Conservation (phyloP, 2,329 filamentous ascomycete genomes). For the Clarireedia monteithiana region DNA sequence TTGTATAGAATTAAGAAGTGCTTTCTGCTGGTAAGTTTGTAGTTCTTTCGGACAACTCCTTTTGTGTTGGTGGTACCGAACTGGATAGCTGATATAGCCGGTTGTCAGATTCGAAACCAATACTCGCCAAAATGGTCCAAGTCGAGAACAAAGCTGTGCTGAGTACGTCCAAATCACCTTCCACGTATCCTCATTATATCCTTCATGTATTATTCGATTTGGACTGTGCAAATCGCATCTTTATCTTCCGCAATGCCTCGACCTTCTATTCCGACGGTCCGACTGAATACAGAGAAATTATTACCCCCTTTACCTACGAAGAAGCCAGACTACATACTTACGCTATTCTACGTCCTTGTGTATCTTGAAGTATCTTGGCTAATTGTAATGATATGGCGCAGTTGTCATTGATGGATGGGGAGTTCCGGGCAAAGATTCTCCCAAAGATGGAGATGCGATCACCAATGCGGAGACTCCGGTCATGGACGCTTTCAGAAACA, state of each 20-base stretch:
- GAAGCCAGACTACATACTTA: constrained; percentile 32
- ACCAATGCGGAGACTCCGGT: constrained; percentile 84
- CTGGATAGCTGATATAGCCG: constrained; percentile 11
- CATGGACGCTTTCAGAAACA: constrained; percentile 88
- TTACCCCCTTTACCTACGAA: background rate
- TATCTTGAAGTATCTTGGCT: constrained; percentile 53
- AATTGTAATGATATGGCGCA: constrained; percentile 49
- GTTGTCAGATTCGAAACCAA: constrained; percentile 7
- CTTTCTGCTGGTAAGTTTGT: background rate
- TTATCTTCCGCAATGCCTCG: constrained; percentile 2
- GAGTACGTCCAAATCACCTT: constrained; percentile 38
- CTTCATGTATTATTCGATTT: constrained; percentile 1
- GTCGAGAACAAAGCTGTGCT: constrained; percentile 64
- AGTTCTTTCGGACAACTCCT: background rate
- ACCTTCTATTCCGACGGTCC: constrained; percentile 5
- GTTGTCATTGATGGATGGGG: constrained; percentile 99
- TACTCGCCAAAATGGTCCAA: constrained; percentile 39
- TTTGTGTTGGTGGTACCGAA: constrained; percentile 12
- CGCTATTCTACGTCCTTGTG: constrained; percentile 43
- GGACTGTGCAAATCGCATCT: background rate
- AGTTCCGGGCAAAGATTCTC: constrained; percentile 70
- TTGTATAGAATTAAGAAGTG: background rate
- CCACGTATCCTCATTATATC: constrained; percentile 26
- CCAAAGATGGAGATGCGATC: constrained; percentile 89
- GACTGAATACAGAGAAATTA: constrained; percentile 7